A percentile compares a stretch with the other conserved stretches of the same genome.
Conservation (phyloP, 441 rosid species). For the Populus trichocarpa region DNA sequence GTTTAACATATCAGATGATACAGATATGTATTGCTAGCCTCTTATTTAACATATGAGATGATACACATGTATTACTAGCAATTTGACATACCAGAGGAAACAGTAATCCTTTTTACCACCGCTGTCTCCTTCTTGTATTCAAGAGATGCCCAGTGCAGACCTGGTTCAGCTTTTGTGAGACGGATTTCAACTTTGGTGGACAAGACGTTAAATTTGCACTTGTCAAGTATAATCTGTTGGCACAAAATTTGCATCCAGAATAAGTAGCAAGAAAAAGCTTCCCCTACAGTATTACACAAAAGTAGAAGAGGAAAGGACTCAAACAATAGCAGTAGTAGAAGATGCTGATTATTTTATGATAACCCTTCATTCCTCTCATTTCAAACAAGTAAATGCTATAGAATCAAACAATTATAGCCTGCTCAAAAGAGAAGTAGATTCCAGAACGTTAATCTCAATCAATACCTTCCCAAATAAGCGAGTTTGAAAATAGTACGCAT, state of each 20-base stretch:
- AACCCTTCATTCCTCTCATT: neutral
- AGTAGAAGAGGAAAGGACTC: neutral
- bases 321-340: neutral
- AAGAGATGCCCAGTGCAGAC: slow-evolving; percentile 55
- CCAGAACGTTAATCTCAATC: slow-evolving; percentile 9
- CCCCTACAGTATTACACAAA: neutral
- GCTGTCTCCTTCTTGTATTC: slow-evolving; percentile 41
- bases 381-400: neutral
- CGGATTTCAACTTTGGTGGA: slow-evolving; percentile 66
- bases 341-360: neutral
- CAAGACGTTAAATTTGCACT: slow-evolving; percentile 51
- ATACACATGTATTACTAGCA: neutral
- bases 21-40: too few species aligned
- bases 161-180: slow-evolving; percentile 57
- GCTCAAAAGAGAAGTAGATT: neutral
- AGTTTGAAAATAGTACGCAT: slow-evolving; percentile 69
- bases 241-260: slow-evolving; percentile 7
- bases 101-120: slow-evolving; percentile 30
- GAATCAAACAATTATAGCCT: neutral
- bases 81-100: slow-evolving; percentile 41
- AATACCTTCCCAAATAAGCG: slow-evolving; percentile 90
- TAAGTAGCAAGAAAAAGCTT: neutral
- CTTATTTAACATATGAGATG: too few species aligned
- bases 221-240: slow-evolving; percentile 54
- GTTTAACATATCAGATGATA: too few species aligned